These are phyloP conservation scores for Colletotrichum viniferum DNA, from an alignment of 2,329 filamentous ascomycete species.

Conservation along the genomic window DNA sequence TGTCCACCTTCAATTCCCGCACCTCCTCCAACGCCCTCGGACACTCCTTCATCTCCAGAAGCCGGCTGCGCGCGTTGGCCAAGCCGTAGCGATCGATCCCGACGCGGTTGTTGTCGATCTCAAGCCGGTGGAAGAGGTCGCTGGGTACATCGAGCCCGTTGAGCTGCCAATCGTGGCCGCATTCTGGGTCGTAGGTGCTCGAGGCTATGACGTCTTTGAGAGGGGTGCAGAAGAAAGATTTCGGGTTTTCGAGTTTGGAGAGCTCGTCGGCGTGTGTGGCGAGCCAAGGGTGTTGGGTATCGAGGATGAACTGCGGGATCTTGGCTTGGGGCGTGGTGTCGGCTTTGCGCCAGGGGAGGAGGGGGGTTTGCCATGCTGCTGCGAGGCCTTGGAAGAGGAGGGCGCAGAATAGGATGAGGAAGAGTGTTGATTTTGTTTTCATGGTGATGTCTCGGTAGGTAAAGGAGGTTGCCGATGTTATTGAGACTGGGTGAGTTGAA, in stretches of 20 bases:
- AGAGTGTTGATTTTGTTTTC: background rate
- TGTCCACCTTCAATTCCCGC: background rate
- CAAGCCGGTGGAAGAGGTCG: background rate
- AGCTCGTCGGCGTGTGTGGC: background rate
- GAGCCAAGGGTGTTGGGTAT: background rate
- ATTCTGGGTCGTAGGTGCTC: background rate
- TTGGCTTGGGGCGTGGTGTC: background rate
- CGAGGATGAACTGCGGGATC: slow-evolving; percentile 2
- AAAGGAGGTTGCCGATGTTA: background rate
- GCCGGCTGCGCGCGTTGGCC: background rate
- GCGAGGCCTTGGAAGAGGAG: background rate
- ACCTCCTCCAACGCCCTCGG: background rate
- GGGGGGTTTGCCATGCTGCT: background rate
- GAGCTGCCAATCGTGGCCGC: background rate
- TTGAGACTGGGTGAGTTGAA: accelerated
- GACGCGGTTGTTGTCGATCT: background rate
- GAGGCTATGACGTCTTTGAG: background rate
- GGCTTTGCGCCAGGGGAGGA: background rate
- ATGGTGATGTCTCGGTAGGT: background rate
- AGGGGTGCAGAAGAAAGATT: background rate
- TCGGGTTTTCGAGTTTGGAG: background rate
- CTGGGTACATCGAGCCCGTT: accelerated
- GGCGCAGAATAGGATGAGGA: background rate
- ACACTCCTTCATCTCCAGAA: background rate
- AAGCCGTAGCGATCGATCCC: background rate